Evolutionary conservation across 2,329 filamentous ascomycete genomes (phyloP), one percentile per base, ranked within the genome.

Genomic region (Apiospora sp.): DNA sequence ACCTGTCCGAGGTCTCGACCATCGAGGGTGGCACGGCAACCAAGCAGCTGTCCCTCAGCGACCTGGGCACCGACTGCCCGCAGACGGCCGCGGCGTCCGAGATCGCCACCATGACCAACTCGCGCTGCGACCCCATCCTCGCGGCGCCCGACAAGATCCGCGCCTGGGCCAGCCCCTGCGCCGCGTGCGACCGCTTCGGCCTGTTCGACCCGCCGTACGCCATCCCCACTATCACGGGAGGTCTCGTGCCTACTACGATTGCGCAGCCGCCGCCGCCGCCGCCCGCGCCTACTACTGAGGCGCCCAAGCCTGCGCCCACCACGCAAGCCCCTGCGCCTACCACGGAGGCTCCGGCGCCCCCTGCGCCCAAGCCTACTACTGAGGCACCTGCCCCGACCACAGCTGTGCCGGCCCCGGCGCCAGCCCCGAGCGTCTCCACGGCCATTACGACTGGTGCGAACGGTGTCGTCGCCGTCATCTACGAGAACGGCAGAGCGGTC

Each of bases 141-240:
- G 77, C 78, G 0, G 81, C 80, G 10, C 81, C 81, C 0, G 75
- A 71, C 13, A 71, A 75, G 48, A 77, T 83, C 68, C 78, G 78
- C 22, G 74, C 74, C 1, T 84, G 81, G 81, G 80, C 80, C 10
- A 79, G 77, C 48, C 82, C 82, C 1, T 82, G 81, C 72, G 79
- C 79, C 70, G 79, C 80, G 6, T 82, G 83, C 74, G 79, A 79
- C 16, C 74, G 75, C 7, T 80, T 83, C 73, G 83, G 83, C 2
- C 76, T 84, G 4, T 84, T 83, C 73, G 83, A 84, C 71, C 82
- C 82, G 6, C 82, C 82, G 12, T 83, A 83, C 75, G 82, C 82
- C 24, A 77, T 84, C 19, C 81, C 82, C 4, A 77, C 82, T 14
- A 68, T 81, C 6, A 77, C 75, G 19, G 80, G 79, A 3, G 74